Percentiles rank a stretch among this genome's conserved stretches.
Evolutionary conservation across 805 yeast species (phyloP).

Genomic region (Pichia californica): DNA sequence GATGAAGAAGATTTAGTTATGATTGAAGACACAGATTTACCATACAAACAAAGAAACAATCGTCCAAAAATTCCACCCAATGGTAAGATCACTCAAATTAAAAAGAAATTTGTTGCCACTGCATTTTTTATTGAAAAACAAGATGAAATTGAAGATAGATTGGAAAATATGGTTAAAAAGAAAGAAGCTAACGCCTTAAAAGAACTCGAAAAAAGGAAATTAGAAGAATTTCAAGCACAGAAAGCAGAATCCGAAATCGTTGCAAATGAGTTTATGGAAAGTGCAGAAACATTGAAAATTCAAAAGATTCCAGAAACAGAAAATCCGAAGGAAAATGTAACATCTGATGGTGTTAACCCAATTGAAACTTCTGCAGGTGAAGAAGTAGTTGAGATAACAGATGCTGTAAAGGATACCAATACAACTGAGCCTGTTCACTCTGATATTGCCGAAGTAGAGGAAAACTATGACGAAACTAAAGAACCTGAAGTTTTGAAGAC

Average conservation of each 20-base stretch:
- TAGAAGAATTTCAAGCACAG: neutral
- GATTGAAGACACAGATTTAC: conserved; percentile 80
- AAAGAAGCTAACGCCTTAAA: neutral
- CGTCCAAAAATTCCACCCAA: conserved; percentile 86
- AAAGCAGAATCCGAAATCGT: too few relatives aligned
- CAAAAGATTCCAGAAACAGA: too few relatives aligned
- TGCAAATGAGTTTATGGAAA: too few relatives aligned
- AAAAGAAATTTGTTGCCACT: conserved; percentile 52
- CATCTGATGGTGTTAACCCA: too few relatives aligned
- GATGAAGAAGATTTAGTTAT: conserved; percentile 41
- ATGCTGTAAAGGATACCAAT: neutral
- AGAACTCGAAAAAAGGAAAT: neutral
- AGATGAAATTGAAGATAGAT: conserved; percentile 15
- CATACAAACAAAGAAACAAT: conserved; percentile 66
- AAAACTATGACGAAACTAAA: too few relatives aligned
- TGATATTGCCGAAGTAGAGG: too few relatives aligned
- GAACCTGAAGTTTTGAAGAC: too few relatives aligned
- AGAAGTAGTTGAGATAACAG: neutral
- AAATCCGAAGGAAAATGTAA: too few relatives aligned
- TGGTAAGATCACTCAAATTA: conserved; percentile 69
- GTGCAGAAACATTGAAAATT: too few relatives aligned
- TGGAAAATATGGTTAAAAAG: neutral
- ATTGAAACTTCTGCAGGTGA: too few relatives aligned
- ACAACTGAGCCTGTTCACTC: too few relatives aligned
- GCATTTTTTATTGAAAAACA: conserved; percentile 49